Conservation (phyloP, 2,329 filamentous ascomycete genomes). For the Beauveria brongniartii region DNA sequence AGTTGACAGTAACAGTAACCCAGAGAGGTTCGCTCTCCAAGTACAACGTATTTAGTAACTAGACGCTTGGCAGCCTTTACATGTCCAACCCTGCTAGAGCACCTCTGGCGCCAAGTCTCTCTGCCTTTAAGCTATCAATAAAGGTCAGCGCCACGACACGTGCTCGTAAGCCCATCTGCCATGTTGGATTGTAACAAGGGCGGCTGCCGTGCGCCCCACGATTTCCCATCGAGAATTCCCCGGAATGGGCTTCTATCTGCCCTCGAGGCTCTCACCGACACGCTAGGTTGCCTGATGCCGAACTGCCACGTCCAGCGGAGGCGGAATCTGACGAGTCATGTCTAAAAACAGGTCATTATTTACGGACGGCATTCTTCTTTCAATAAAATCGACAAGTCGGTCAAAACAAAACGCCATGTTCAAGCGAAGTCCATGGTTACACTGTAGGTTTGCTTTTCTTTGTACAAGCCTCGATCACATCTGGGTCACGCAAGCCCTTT, state of each 20-base stretch:
- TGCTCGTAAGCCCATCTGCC: neutral
- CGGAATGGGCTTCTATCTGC: neutral
- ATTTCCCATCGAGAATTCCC: neutral
- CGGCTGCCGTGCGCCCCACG: neutral
- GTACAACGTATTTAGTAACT: no score
- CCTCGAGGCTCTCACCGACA: no score
- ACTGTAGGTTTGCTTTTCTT: neutral
- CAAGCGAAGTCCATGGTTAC: neutral
- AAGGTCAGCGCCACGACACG: neutral
- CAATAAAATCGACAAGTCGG: neutral
- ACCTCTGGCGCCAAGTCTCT: no score
- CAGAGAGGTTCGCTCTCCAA: no score
- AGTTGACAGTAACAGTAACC: no score
- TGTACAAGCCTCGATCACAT: neutral
- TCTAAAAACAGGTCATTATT: neutral
- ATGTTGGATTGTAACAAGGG: neutral
- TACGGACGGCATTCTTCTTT: neutral
- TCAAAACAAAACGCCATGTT: neutral
- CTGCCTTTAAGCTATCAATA: no score
- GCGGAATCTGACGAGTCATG: neutral
- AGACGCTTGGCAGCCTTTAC: no score
- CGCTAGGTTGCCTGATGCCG: neutral
- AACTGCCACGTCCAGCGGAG: neutral
- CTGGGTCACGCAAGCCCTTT: neutral
- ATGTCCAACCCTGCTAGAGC: no score